Conservation (phyloP, 2,329 filamentous ascomycete genomes). For the Aspergillus pseudotamarii region DNA sequence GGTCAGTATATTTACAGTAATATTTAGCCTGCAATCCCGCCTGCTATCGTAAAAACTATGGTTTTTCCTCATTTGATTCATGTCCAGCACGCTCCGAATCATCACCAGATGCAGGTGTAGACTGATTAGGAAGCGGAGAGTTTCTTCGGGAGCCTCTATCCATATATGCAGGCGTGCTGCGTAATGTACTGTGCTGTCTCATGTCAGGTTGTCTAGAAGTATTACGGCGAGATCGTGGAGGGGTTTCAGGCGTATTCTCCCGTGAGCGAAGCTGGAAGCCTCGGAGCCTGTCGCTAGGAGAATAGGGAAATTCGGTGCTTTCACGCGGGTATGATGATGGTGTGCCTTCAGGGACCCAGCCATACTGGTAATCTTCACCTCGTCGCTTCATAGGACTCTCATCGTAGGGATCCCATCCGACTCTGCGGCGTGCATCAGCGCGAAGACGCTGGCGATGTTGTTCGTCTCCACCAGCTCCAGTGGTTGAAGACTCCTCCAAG, state of each 20-base stretch:
- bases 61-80: slow-evolving; percentile 5
- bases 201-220: slow-evolving; percentile 24
- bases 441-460: slow-evolving; percentile 63
- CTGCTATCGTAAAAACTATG: neutral
- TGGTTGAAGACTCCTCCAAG: slow-evolving; percentile 68
- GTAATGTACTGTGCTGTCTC: slow-evolving; percentile 24
- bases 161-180: slow-evolving; percentile 25
- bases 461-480: slow-evolving; percentile 65
- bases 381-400: slow-evolving; percentile 68
- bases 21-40: neutral
- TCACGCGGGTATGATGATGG: slow-evolving; percentile 29
- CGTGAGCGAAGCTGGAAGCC: slow-evolving; percentile 35
- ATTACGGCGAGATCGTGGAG: slow-evolving; percentile 24
- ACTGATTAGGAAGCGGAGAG: slow-evolving; percentile 40
- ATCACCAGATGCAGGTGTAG: slow-evolving; percentile 30
- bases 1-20: slow-evolving; percentile 1
- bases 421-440: slow-evolving; percentile 61
- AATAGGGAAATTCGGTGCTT: slow-evolving; percentile 27
- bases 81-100: slow-evolving; percentile 28
- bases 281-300: slow-evolving; percentile 28
- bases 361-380: slow-evolving; percentile 66
- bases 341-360: slow-evolving; percentile 31
- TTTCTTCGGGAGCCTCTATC: slow-evolving; percentile 24
- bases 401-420: slow-evolving; percentile 73
- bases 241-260: slow-evolving; percentile 37